Base-by-base conservation (phyloP, 345 rosid species). In the Dovyalis caffra region DNA sequence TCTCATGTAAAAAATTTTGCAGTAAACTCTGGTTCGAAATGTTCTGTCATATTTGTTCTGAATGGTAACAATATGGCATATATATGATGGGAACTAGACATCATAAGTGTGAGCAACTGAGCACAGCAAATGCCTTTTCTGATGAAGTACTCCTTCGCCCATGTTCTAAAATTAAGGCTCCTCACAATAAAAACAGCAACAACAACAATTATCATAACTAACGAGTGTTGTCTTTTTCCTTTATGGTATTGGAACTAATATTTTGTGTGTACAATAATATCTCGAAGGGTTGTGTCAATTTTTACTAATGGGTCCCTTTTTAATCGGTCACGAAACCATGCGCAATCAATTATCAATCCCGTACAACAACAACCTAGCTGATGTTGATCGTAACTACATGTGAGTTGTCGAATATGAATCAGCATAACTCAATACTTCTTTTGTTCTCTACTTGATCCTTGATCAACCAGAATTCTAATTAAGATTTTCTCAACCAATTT, bases 261-360 rank as follows among this genome's bases (percentile, higher is more conserved):
- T 40, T 60, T 8, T 38, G 23, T 38, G 4, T n/a, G 26, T 23
- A 8, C 33, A 7, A 12, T 67, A 11, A n/a, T n/a, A n/a, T n/a
- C n/a, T n/a, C 12, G 4, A 28, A 18, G 66, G 56, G 57, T 8
- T 15, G 1, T 16, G 45, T n/a, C 40, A 16, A 68, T 29, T 66
- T 67, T 74, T 5, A 51, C 23, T 15, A n/a, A 12, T 58, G 51
- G 69, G 63, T 7, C 74, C 49, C 51, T 20, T 11, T 43, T 61
- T 60, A 25, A 26, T 76, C 62, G 79, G 3, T 20, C 43, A 6
- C 11, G 40, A 68, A 76, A 51, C 74, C 64, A 76, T 69, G 69
- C 56, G 64, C 79, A 49, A 69, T 69, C 63, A 60, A 34, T 43
- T 69, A 23, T 43, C 37, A 60, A 6, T 29, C 25, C 5, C 15